Percentiles rank a stretch among this genome's conserved stretches.
Conservation (phyloP, 768 basidiomycete species). For the Pholiota molesta region DNA sequence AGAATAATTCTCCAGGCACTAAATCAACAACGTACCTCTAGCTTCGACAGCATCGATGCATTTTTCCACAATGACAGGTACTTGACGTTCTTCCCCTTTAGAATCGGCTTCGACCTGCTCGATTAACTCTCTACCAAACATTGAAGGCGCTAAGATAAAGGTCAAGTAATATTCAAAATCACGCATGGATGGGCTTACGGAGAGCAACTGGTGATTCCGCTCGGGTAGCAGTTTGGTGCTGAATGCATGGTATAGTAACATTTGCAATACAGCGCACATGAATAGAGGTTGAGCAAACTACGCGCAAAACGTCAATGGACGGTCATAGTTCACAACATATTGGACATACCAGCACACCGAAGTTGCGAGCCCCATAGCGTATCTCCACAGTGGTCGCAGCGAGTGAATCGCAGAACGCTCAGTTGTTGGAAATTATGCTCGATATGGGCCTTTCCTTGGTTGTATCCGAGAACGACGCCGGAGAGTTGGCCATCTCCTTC, state of each 20-base stretch:
- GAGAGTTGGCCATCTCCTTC: slow-evolving; percentile 43
- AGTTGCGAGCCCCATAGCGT: slow-evolving; percentile 99
- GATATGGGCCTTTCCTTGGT: slow-evolving; percentile 39
- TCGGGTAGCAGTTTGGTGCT: slow-evolving; percentile 37
- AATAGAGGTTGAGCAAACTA: slow-evolving; percentile 84
- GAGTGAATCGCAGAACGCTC: slow-evolving; percentile 84
- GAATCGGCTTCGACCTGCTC: slow-evolving; percentile 82
- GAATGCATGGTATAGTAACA: slow-evolving; percentile 67
- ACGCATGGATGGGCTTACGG: slow-evolving; percentile 35
- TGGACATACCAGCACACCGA: slow-evolving; percentile 78
- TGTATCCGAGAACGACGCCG: slow-evolving; percentile 32
- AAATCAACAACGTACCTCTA: slow-evolving; percentile 56
- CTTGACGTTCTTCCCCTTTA: slow-evolving; percentile 56
- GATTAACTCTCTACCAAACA: slow-evolving; percentile 89
- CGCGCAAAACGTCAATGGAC: background rate
- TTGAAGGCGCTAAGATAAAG: slow-evolving; percentile 67
- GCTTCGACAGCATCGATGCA: slow-evolving; percentile 94
- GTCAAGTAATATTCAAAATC: slow-evolving; percentile 1
- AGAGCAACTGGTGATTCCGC: slow-evolving; percentile 40
- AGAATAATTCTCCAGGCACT: background rate
- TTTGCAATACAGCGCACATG: slow-evolving; percentile 85
- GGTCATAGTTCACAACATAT: background rate
- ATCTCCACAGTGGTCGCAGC: slow-evolving; percentile 95
- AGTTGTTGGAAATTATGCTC: slow-evolving; percentile 91
- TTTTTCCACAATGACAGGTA: slow-evolving; percentile 93